Evolutionary conservation across 208 protist species (phyloP), one percentile per base, ranked within the genome.

Genomic region (Blastocrithidia nonstop): DNA sequence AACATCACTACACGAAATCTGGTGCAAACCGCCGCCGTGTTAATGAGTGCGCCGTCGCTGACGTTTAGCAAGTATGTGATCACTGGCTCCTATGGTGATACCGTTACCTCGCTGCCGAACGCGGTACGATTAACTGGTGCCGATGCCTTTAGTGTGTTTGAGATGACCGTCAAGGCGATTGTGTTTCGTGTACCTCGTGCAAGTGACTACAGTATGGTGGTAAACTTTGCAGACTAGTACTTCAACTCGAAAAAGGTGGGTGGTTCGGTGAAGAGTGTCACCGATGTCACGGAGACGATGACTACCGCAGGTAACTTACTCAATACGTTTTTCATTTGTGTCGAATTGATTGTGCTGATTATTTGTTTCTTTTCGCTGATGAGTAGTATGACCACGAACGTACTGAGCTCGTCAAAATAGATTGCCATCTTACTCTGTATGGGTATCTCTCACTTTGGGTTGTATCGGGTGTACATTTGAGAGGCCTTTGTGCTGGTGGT

Each of bases 301-400:
- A n/a, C 15, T 21, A 59, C 54, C 7, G 93, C 90, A 6, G 23
- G 52, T 6, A 23, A 23, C 6, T 76, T 95, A 1, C 56, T 97
- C 22, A 67, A 81, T 38, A 55, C 79, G n/a, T 97, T 97, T 54
- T 95, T 97, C 46, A 61, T 74, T 13, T 65, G 92, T 39, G 76
- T 75, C 0, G 85, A 90, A 19, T 32, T 93, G 2, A 75, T 96
- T 43, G 79, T 93, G 8, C 67, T 97, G 28, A 9, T 82, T 7
- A 81, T 97, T 0, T 97, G 88, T 51, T 97, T 95, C 70, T 97
- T 98, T 50, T 83, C 80, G 0, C 61, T 98, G 15, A 74, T 91
- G 47, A 80, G 89, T 28, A 91, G 61, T 28, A 94, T 96, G 77
- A 87, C 67, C n/a, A 65, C 78, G 6, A 96, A 96, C 64, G 80